Percentiles rank a stretch among this genome's conserved stretches.
Evolutionary conservation across 345 rosid genomes (phyloP).

Genomic region (Geranium rotundifolium): DNA sequence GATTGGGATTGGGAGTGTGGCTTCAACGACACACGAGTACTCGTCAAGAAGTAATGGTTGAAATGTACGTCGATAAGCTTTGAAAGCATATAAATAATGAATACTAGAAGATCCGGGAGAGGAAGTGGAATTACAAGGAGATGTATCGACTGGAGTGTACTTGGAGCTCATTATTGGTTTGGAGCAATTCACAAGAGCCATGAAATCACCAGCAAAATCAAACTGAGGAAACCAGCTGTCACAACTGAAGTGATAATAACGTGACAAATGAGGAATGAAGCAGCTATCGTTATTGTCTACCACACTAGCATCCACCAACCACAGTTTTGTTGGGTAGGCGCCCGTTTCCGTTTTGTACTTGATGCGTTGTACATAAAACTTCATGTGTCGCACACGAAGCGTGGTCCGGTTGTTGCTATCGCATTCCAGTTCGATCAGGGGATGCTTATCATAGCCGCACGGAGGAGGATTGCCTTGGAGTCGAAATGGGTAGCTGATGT

Average conservation of each 20-base stretch:
- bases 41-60: no score
- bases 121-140: background rate
- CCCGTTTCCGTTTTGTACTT: background rate
- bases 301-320: background rate
- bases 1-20: no score
- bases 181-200: background rate
- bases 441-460: background rate
- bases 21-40: no score
- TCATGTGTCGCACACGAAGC: background rate
- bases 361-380: background rate
- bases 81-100: no score
- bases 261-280: background rate
- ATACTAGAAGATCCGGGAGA: no score
- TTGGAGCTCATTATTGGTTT: background rate
- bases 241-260: background rate
- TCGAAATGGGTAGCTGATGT: background rate
- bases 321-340: background rate
- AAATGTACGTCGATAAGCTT: no score
- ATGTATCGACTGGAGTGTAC: background rate
- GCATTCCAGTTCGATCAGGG: background rate
- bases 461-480: background rate
- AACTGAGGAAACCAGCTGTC: no score
- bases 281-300: background rate
- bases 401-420: background rate
- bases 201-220: background rate